Percentiles rank a stretch among this genome's conserved stretches.
phyloP scores from a whole-genome alignment of 441 rosid genomes.

The Adansonia grandidieri region DNA sequence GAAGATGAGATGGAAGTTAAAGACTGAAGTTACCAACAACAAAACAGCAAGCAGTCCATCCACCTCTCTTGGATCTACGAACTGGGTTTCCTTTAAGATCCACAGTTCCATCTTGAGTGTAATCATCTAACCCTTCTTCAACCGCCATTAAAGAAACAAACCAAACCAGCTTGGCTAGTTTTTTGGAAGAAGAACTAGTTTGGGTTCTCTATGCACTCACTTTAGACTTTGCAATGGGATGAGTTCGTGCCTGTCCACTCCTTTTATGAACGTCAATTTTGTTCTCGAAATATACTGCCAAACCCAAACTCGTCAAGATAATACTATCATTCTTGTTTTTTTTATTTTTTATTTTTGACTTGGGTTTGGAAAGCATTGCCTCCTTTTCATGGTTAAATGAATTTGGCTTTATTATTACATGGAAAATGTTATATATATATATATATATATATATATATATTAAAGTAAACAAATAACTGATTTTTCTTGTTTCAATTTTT shows the following conservation, averaged over 20 bases:
- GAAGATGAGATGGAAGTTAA: background rate
- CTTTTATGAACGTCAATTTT: background rate
- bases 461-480: too few relatives aligned
- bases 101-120: conserved; percentile 77
- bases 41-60: conserved; percentile 76
- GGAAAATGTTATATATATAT: too few relatives aligned
- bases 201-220: background rate
- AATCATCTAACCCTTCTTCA: conserved; percentile 51
- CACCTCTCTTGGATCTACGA: conserved; percentile 65
- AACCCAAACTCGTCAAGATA: background rate
- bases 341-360: background rate
- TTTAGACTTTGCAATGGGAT: background rate
- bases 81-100: conserved; percentile 76
- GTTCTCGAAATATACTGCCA: background rate
- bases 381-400: background rate
- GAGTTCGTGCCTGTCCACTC: background rate
- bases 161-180: background rate
- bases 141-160: background rate
- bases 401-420: too few relatives aligned
- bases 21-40: conserved; percentile 55
- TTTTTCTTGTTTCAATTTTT: too few relatives aligned
- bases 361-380: background rate
- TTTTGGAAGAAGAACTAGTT: background rate
- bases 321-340: background rate
- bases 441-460: too few relatives aligned